Evolutionary conservation across 2,329 filamentous ascomycete species (phyloP).

Genomic region (Raffaelea ambrosiae): DNA sequence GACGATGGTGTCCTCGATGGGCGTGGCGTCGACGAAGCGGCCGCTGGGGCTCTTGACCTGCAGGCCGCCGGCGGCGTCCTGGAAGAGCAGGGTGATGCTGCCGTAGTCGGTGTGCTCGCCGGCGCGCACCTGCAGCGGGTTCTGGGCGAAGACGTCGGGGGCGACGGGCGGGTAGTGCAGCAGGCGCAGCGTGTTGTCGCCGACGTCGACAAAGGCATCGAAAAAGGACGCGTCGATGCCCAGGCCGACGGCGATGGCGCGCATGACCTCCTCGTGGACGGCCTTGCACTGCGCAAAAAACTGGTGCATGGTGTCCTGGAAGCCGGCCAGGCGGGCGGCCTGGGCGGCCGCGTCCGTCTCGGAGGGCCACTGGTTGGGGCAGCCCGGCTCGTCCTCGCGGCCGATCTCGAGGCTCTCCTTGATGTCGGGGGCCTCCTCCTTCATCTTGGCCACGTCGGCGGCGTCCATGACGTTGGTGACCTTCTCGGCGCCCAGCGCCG

Average conservation of each 20-base stretch:
- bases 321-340: slow-evolving; percentile 43
- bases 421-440: slow-evolving; percentile 51
- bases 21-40: slow-evolving; percentile 72
- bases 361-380: slow-evolving; percentile 70
- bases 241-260: slow-evolving; percentile 76
- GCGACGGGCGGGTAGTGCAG: slow-evolving; percentile 68
- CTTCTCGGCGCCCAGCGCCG: slow-evolving; percentile 62
- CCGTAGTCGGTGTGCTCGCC: slow-evolving; percentile 68
- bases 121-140: slow-evolving; percentile 63
- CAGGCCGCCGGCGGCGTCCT: slow-evolving; percentile 46
- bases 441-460: slow-evolving; percentile 48
- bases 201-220: slow-evolving; percentile 61
- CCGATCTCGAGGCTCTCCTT: slow-evolving; percentile 62
- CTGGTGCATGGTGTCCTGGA: slow-evolving; percentile 61
- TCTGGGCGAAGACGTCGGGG: slow-evolving; percentile 55
- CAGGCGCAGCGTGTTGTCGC: slow-evolving; percentile 63
- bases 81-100: slow-evolving; percentile 54
- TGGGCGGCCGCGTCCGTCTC: slow-evolving; percentile 34
- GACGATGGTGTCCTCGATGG: slow-evolving; percentile 73
- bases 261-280: slow-evolving; percentile 72
- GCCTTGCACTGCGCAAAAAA: slow-evolving; percentile 70
- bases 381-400: slow-evolving; percentile 45
- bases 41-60: slow-evolving; percentile 63
- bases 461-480: slow-evolving; percentile 48
- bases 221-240: slow-evolving; percentile 65